Conservation (phyloP, 2,329 filamentous ascomycete genomes). For the Penicillium sp. region DNA sequence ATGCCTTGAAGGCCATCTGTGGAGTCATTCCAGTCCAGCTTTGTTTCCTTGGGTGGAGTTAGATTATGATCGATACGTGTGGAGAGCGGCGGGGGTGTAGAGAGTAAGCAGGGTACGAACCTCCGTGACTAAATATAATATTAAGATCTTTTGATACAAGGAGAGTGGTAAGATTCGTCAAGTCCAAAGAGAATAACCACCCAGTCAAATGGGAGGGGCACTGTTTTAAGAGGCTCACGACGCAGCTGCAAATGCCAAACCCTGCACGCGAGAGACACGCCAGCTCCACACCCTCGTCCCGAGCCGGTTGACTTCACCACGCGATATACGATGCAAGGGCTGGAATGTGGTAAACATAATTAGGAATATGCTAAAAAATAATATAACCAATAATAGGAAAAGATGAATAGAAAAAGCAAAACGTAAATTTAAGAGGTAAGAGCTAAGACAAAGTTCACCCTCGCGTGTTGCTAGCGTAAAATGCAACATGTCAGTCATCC, state of each 20-base stretch:
- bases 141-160: too few species aligned
- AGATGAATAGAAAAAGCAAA: not conserved
- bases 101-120: conserved; percentile 6
- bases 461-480: conserved; percentile 15
- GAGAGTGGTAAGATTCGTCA: not conserved
- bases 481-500: conserved; percentile 26
- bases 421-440: not conserved
- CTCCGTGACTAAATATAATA: too few species aligned
- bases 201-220: conserved; percentile 3
- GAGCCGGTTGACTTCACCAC: conserved; percentile 9
- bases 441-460: conserved; percentile 5
- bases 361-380: not conserved
- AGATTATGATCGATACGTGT: not conserved
- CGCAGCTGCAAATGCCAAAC: conserved; percentile 8
- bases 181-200: not conserved
- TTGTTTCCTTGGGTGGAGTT: conserved; percentile 2
- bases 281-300: conserved; percentile 6
- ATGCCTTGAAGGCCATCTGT: conserved; percentile 34
- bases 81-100: not conserved
- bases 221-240: conserved; percentile 1
- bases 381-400: not conserved
- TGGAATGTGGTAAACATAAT: conserved; percentile 6
- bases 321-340: conserved; percentile 12
- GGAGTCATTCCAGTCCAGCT: conserved; percentile 21
- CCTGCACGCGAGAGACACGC: conserved; percentile 9